Evolutionary conservation across 805 yeast species (phyloP), one percentile per base, ranked within the genome.

Genomic region (Hanseniaspora jakobsenii): DNA sequence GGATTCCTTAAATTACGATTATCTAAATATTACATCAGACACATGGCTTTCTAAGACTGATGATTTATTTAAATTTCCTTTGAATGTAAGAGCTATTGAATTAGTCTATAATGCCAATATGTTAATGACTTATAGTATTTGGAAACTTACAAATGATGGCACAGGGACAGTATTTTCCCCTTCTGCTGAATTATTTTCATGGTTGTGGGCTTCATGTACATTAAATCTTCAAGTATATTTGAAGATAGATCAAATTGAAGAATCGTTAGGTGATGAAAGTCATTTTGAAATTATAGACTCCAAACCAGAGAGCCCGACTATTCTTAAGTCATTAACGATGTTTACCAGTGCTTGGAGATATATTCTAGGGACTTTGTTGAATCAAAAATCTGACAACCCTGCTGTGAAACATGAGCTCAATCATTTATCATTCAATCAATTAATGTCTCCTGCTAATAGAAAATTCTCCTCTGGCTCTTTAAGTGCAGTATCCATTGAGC

Each of bases 141-240:
- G 65, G 53, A 71, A 70, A 49, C 50, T 42, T 8, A 35, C 46
- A 5, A 42, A 42, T 21, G 29, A 42, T 14, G 9, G 34, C 10
- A 28, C 48, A n/a, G 64, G 63, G 1, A 49, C 57, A 21, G 61
- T 57, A 17, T 50, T 73, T 40, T 78, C 78, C 53, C 91, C 91
- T 17, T 81, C 77, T 53, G 54, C 75, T 37, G 71, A 71, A 17
- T 65, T 68, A 37, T 71, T 77, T 48, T 60, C 78, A 8, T 72
- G 73, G 37, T 54, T 74, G 5, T 81, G 91, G 89, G 77, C 78
- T 52, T 68, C 72, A 32, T 73, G 75, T 52, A 77, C 86, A 2
- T 69, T 69, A 48, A 66, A 77, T 2, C 67, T 81, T 1, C 57
- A 73, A 8, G 58, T 75, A 6, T 83, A 84, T 0, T 59, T 81